Conservation (phyloP, 345 rosid species). For the Trapa bicornis region DNA sequence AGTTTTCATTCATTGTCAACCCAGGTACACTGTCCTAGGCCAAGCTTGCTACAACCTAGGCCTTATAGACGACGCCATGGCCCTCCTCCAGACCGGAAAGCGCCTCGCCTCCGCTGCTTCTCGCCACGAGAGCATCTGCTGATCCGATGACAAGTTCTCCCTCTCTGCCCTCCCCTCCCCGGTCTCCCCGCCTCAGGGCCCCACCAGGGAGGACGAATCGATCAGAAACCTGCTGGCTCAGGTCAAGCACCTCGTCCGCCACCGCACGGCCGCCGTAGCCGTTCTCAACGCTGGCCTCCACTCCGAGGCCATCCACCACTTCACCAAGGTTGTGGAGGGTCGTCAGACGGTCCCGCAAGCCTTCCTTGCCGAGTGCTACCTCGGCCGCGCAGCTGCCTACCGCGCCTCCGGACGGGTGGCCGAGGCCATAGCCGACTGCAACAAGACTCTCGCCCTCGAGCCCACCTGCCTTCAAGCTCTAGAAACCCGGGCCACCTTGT, state of each 20-base stretch:
- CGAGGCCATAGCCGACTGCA: conserved; percentile 82
- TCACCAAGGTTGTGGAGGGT: conserved; percentile 75
- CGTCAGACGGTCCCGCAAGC: conserved; percentile 84
- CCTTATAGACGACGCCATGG: conserved; percentile 96
- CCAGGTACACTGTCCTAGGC: conserved; percentile 72
- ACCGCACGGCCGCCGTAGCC: conserved; percentile 76
- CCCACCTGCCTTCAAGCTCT: conserved; percentile 81
- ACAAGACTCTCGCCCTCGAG: conserved; percentile 68
- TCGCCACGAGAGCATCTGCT: conserved; percentile 74
- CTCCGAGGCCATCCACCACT: conserved; percentile 80
- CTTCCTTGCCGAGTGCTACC: conserved; percentile 77
- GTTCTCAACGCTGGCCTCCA: conserved; percentile 70
- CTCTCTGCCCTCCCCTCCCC: conserved; percentile 29
- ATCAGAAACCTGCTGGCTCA: conserved; percentile 57
- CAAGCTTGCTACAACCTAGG: conserved; percentile 92
- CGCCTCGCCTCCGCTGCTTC: conserved; percentile 88
- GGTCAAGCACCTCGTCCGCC: conserved; percentile 76
- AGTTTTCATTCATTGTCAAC: not conserved
- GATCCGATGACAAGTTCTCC: conserved; percentile 86
- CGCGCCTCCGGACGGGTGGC: conserved; percentile 65
- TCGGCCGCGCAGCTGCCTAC: conserved; percentile 75
- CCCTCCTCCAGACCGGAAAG: conserved; percentile 77
- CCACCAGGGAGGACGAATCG: conserved; percentile 34
- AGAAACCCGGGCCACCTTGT: conserved; percentile 69
- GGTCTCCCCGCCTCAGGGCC: conserved; percentile 37